Conservation (phyloP, 768 basidiomycete species). For the Russula compacta region DNA sequence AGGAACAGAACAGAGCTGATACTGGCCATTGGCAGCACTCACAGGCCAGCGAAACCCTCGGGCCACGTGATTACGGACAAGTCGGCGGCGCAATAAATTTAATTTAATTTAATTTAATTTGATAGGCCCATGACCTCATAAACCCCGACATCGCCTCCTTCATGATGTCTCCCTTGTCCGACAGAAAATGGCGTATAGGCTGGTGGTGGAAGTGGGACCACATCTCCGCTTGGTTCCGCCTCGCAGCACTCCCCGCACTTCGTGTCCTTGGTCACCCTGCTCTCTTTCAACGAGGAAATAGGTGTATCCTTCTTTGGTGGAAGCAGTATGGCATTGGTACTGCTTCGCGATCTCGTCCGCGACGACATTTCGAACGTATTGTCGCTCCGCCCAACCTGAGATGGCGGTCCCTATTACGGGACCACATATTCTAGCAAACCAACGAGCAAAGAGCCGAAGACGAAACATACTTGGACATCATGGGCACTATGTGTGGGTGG, state of each 20-base stretch:
- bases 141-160: not conserved
- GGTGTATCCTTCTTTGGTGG: not conserved
- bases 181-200: constrained; percentile 8
- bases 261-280: not conserved
- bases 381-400: not conserved
- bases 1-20: too few species aligned
- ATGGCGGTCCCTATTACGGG: not conserved
- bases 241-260: not conserved
- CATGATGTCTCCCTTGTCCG: constrained; percentile 9
- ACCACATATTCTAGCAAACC: not conserved
- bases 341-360: not conserved
- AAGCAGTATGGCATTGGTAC: not conserved
- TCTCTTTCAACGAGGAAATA: not conserved
- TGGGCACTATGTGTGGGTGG: constrained; percentile 11
- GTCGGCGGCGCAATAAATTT: too few species aligned
- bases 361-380: not conserved
- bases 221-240: not conserved
- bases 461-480: constrained; percentile 8
- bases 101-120: too few species aligned
- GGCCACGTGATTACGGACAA: too few species aligned
- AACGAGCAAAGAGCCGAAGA: not conserved
- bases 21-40: too few species aligned
- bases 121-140: not conserved
- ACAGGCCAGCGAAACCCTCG: too few species aligned
- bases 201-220: constrained; percentile 11